Percentiles rank a stretch among this genome's conserved stretches.
Evolutionary conservation across 176 grass and related monocot species (phyloP).

Genomic region (Dendrocalamus sinicus): DNA sequence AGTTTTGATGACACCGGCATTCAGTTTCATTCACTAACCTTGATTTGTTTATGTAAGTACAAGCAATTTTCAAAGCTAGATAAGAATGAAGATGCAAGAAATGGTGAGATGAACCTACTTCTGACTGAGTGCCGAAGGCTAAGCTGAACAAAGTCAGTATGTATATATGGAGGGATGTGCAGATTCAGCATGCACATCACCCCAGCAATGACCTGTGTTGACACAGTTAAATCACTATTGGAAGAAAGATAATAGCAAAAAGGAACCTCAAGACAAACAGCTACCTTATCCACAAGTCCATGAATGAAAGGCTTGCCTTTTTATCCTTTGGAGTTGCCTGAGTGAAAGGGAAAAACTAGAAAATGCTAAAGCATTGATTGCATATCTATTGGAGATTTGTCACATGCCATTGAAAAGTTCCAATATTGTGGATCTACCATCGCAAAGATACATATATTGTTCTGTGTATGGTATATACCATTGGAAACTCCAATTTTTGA

Average conservation of each 20-base stretch:
- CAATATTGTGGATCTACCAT: conserved; percentile 14
- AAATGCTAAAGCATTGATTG: conserved; percentile 7
- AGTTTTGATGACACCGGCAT: neutral
- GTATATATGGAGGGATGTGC: conserved; percentile 83
- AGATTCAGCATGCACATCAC: conserved; percentile 76
- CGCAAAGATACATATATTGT: neutral
- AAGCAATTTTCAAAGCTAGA: neutral
- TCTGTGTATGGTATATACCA: conserved; percentile 1
- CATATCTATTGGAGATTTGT: neutral
- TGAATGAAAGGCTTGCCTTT: conserved; percentile 95
- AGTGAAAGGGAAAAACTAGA: conserved; percentile 18
- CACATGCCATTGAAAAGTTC: conserved; percentile 11
- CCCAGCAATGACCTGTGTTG: conserved; percentile 71
- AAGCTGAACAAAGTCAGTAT: conserved; percentile 74
- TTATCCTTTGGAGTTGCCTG: conserved; percentile 95
- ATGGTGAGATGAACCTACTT: conserved; percentile 61
- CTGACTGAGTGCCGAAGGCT: conserved; percentile 73
- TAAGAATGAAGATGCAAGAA: conserved; percentile 13
- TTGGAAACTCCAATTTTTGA: conserved; percentile 9
- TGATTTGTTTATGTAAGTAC: conserved; percentile 7
- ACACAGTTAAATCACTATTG: conserved; percentile 31
- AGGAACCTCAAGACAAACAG: conserved; percentile 31
- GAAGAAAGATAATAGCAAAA: conserved; percentile 45
- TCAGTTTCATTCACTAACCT: conserved; percentile 1
- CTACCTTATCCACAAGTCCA: conserved; percentile 92